Percentiles rank a stretch among this genome's conserved stretches.
Conservation (phyloP, 2,329 filamentous ascomycete genomes). For the Ophiostoma piceae region DNA sequence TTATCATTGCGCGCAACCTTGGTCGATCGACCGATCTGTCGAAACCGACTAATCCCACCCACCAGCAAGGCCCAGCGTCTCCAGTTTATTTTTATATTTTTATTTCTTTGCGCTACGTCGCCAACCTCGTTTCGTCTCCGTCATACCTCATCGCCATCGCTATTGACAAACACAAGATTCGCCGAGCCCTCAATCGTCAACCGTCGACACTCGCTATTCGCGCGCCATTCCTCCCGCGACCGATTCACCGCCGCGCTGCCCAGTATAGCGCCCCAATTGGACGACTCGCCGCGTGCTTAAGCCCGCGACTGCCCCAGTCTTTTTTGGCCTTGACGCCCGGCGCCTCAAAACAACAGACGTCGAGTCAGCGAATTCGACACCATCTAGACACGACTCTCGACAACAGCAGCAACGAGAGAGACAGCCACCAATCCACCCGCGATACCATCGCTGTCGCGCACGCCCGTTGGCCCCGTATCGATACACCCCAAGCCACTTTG, state of each 20-base stretch:
- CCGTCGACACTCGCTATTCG: neutral
- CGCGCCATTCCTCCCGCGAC: neutral
- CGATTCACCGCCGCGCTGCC: neutral
- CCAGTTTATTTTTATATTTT: conserved; percentile 18
- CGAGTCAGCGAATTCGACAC: neutral
- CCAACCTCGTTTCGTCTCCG: conserved; percentile 8
- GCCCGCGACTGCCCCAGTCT: conserved; percentile 5
- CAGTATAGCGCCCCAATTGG: neutral
- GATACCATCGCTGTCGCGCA: neutral
- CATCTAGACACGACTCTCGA: neutral
- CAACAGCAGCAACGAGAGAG: neutral
- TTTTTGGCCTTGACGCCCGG: conserved; percentile 12
- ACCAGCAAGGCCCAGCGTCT: conserved; percentile 1
- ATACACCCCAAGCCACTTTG: neutral
- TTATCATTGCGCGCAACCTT: conserved; percentile 2
- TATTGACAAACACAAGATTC: neutral
- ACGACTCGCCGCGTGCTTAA: conserved; percentile 4
- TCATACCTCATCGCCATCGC: neutral
- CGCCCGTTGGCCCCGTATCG: neutral
- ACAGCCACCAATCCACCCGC: neutral
- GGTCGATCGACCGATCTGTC: conserved; percentile 9
- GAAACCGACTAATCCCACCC: neutral
- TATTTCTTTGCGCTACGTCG: conserved; percentile 15
- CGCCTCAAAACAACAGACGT: conserved; percentile 6
- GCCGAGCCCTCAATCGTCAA: neutral